Evolutionary conservation across 2,329 filamentous ascomycete genomes (phyloP).

Genomic region (Mollisia scopiformis): DNA sequence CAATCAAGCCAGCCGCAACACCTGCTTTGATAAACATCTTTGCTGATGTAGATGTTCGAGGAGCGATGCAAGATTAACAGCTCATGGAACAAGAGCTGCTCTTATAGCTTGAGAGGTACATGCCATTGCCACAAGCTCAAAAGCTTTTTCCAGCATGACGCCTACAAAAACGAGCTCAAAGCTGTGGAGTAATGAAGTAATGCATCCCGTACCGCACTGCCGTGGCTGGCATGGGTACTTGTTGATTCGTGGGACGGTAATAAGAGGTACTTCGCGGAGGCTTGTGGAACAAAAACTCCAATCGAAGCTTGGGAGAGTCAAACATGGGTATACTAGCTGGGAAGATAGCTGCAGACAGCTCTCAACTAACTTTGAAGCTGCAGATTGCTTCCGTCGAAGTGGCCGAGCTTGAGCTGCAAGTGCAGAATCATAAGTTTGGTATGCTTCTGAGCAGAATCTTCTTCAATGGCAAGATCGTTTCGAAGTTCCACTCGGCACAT

Average conservation of each 20-base stretch:
- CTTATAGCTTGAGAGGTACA: not conserved
- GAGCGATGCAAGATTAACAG: not conserved
- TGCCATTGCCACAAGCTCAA: not conserved
- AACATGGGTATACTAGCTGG: not conserved
- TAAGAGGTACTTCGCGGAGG: not conserved
- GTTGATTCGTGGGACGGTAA: not conserved
- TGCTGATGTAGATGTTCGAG: not conserved
- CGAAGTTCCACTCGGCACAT: no score
- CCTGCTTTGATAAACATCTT: conserved; percentile 26
- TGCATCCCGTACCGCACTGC: not conserved
- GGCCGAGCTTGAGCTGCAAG: not conserved
- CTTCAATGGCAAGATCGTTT: not conserved
- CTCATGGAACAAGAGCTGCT: not conserved
- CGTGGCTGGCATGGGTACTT: not conserved
- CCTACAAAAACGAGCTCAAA: not conserved
- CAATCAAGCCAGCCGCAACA: conserved; percentile 24
- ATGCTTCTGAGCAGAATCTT: not conserved
- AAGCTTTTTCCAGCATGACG: conserved; percentile 5
- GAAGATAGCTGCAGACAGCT: not conserved
- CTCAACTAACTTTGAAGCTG: not conserved
- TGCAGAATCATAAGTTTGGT: not conserved
- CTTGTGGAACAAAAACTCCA: not conserved
- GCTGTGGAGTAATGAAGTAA: conserved; percentile 5
- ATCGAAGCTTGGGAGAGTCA: not conserved
- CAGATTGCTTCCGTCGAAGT: not conserved